These are phyloP conservation scores for Colletotrichum aenigma DNA, from an alignment of 2,329 filamentous ascomycete genomes.

Conservation along the genomic window DNA sequence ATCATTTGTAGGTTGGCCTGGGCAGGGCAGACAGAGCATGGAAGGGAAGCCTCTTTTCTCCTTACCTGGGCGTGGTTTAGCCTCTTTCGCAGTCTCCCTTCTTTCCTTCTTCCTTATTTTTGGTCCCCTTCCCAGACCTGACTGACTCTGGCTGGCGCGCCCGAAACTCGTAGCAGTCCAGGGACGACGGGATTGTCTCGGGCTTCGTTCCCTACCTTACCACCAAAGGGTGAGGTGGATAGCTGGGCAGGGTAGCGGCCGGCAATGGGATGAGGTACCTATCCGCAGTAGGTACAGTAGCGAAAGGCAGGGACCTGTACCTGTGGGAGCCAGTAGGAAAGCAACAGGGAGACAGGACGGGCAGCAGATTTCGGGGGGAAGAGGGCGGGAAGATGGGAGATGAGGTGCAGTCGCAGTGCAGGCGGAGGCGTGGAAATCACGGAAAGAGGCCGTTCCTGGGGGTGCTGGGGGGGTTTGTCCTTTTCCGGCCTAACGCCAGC, in stretches of 20 bases:
- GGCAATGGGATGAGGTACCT: neutral
- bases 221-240: neutral
- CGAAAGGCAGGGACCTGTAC: neutral
- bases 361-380: neutral
- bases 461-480: neutral
- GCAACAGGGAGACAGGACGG: neutral
- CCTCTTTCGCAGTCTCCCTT: neutral
- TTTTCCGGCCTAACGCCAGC: conserved; percentile 2
- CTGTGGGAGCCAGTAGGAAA: neutral
- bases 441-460: conserved; percentile 2
- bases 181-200: conserved; percentile 12
- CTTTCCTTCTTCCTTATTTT: neutral
- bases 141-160: conserved; percentile 11
- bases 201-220: conserved; percentile 9
- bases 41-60: neutral
- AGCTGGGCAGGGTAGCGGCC: conserved; percentile 3
- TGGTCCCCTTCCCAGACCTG: conserved; percentile 8
- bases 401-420: conserved; percentile 3
- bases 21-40: neutral
- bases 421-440: neutral
- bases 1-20: neutral
- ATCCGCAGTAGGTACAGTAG: neutral
- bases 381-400: neutral
- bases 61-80: conserved; percentile 1
- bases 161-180: conserved; percentile 5